A percentile compares a stretch with the other conserved stretches of the same genome.
Evolutionary conservation across 2,329 filamentous ascomycete genomes (phyloP).

Genomic region (Spiromastix sp.): DNA sequence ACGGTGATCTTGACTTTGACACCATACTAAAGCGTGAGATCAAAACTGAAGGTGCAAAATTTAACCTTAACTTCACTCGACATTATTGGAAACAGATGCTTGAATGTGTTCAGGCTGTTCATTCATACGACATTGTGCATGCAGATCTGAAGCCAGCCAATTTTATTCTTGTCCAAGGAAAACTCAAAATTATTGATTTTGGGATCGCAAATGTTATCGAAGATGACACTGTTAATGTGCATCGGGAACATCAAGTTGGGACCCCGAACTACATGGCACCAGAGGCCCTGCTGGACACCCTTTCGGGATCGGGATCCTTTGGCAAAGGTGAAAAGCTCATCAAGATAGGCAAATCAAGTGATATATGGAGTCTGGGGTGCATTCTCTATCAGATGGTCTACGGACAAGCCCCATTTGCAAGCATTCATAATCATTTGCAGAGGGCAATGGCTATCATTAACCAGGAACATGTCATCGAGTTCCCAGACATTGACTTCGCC

Average conservation of each 20-base stretch:
- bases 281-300: slow-evolving; percentile 73
- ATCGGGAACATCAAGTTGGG: slow-evolving; percentile 77
- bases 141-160: slow-evolving; percentile 88
- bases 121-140: slow-evolving; percentile 76
- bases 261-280: slow-evolving; percentile 95
- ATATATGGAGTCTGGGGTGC: slow-evolving; percentile 82
- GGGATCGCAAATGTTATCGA: slow-evolving; percentile 89
- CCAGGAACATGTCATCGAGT: slow-evolving; percentile 22
- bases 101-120: slow-evolving; percentile 72
- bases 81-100: slow-evolving; percentile 97
- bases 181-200: slow-evolving; percentile 82
- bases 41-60: slow-evolving; percentile 54
- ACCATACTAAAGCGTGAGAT: slow-evolving; percentile 60
- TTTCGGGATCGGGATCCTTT: slow-evolving; percentile 40
- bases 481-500: slow-evolving; percentile 19
- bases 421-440: slow-evolving; percentile 69
- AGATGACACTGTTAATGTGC: slow-evolving; percentile 85
- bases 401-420: slow-evolving; percentile 73
- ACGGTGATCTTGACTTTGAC: slow-evolving; percentile 78
- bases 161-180: slow-evolving; percentile 74
- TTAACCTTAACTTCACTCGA: slow-evolving; percentile 73
- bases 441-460: slow-evolving; percentile 44
- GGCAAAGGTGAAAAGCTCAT: slow-evolving; percentile 51
- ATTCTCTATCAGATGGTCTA: slow-evolving; percentile 92
- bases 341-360: slow-evolving; percentile 80